A percentile compares a stretch with the other conserved stretches of the same genome.
Evolutionary conservation across 441 rosid genomes (phyloP).

Genomic region (Pelargonium citronellum): DNA sequence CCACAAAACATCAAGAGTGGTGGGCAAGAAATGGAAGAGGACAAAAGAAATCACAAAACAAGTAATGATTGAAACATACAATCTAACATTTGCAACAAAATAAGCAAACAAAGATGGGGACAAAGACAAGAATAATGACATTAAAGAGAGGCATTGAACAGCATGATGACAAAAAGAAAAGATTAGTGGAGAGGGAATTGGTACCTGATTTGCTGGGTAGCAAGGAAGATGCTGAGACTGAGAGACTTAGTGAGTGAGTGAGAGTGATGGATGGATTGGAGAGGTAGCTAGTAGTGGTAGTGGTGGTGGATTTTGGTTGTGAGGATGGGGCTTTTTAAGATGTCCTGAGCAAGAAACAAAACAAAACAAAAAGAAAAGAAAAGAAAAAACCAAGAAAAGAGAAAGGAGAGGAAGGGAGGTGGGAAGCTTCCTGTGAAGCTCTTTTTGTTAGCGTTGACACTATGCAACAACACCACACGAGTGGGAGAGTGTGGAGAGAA

Average conservation of each 20-base stretch:
- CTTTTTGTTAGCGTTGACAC: conserved; percentile 56
- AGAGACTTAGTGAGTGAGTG: no score
- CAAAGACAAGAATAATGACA: no score
- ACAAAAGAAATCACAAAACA: background rate
- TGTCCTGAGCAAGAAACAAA: background rate
- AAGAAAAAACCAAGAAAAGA: background rate
- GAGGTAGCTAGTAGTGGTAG: background rate
- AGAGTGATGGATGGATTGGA: background rate
- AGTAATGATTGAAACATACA: background rate
- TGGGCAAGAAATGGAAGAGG: background rate
- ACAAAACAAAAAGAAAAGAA: background rate
- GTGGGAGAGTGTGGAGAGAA: background rate
- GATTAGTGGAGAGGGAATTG: background rate
- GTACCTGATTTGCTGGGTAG: background rate
- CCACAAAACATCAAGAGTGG: background rate
- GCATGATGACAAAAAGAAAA: background rate
- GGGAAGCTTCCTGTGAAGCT: conserved; percentile 48
- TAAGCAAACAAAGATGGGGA: background rate
- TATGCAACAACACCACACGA: background rate
- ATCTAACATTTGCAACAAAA: background rate
- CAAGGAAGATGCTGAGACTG: no score
- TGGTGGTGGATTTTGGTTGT: background rate
- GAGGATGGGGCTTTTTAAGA: background rate
- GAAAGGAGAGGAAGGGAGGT: conserved; percentile 32
- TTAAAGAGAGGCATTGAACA: no score